Evolutionary conservation across 306 rosid species (phyloP).

Genomic region (Cucurbita pepo): DNA sequence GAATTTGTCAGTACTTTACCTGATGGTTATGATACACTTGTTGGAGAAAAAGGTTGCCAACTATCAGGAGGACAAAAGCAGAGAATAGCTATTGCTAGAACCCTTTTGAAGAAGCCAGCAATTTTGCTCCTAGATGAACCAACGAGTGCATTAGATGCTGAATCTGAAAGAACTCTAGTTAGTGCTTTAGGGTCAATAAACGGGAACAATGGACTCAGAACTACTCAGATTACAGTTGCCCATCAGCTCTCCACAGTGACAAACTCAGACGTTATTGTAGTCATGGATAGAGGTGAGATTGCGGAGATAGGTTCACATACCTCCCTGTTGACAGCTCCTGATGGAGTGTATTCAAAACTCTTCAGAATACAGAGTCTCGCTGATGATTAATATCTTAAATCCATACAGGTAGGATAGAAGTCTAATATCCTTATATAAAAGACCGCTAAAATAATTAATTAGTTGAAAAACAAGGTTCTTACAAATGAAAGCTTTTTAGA

Average conservation of each 20-base stretch:
- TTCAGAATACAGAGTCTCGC: slow-evolving; percentile 46
- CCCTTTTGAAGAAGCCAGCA: slow-evolving; percentile 59
- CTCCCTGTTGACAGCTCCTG: slow-evolving; percentile 27
- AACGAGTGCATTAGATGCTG: slow-evolving; percentile 87
- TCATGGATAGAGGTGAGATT: slow-evolving; percentile 62
- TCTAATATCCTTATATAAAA: neutral
- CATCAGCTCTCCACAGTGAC: slow-evolving; percentile 66
- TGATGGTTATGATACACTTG: slow-evolving; percentile 55
- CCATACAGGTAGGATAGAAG: neutral
- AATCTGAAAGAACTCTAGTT: slow-evolving; percentile 55
- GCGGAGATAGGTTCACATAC: slow-evolving; percentile 65
- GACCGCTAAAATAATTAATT: neutral
- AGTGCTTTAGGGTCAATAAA: slow-evolving; percentile 44
- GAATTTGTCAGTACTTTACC: slow-evolving; percentile 64
- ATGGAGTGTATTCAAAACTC: slow-evolving; percentile 62
- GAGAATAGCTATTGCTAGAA: slow-evolving; percentile 79
- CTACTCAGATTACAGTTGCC: slow-evolving; percentile 69
- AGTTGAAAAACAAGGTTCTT: neutral
- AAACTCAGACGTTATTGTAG: slow-evolving; percentile 58
- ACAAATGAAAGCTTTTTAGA: neutral
- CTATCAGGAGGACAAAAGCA: slow-evolving; percentile 93
- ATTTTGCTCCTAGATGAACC: slow-evolving; percentile 78
- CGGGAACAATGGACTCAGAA: slow-evolving; percentile 25
- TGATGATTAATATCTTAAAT: slow-evolving; percentile 14
- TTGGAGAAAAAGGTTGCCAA: slow-evolving; percentile 79